These are phyloP conservation scores for Populus pruinosa DNA, from an alignment of 345 rosid genomes.

Conservation along the genomic window DNA sequence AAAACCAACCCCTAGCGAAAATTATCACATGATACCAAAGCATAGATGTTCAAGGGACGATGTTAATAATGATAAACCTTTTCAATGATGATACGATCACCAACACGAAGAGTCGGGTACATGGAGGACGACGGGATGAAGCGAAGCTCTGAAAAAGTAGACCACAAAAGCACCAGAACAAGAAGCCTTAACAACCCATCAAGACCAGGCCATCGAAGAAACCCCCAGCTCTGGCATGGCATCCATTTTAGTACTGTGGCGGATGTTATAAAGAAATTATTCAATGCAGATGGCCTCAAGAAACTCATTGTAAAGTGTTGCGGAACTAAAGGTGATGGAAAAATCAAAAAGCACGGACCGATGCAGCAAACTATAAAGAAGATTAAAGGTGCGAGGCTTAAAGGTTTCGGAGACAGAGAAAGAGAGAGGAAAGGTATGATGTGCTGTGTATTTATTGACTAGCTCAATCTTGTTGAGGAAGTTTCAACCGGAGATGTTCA, in stretches of 20 bases:
- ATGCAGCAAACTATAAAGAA: background rate
- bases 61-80: slow-evolving; percentile 24
- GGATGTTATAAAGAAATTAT: slow-evolving; percentile 11
- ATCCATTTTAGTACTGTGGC: slow-evolving; percentile 28
- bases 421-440: background rate
- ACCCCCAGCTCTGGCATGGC: slow-evolving; percentile 45
- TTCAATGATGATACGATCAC: slow-evolving; percentile 42
- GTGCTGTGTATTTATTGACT: background rate
- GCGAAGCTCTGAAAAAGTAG: slow-evolving; percentile 33
- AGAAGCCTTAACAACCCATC: slow-evolving; percentile 32
- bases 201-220: slow-evolving; percentile 42
- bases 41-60: background rate
- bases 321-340: too few relatives aligned
- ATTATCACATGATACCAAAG: background rate
- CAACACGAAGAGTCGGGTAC: slow-evolving; percentile 45
- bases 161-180: slow-evolving; percentile 33
- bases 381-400: background rate
- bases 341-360: too few relatives aligned
- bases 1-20: too few relatives aligned
- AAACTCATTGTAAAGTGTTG: slow-evolving; percentile 30
- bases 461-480: slow-evolving; percentile 11
- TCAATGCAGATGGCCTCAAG: slow-evolving; percentile 33
- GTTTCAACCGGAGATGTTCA: slow-evolving; percentile 9
- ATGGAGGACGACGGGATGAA: slow-evolving; percentile 45
- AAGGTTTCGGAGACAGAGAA: background rate